Base-by-base conservation (phyloP, 805 yeast genomes). In the Wickerhamomyces subpelliculosus region DNA sequence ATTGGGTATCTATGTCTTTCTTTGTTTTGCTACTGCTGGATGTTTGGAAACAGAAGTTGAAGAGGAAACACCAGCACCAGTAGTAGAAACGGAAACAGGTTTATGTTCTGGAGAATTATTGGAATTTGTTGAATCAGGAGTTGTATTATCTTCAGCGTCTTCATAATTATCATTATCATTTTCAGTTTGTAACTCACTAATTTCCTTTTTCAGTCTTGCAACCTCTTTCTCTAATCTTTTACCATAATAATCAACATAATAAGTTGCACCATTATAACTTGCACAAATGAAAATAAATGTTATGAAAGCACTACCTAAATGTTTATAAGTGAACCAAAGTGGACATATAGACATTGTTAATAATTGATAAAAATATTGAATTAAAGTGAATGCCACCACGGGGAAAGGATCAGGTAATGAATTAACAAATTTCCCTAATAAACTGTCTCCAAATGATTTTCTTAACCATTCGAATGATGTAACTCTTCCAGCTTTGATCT, bases 251-350 rank as follows among this genome's bases (percentile, higher is more conserved):
- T 90, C 97, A 40, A 93, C 72, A 58, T 90, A 90, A 57, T 86
- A 90, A 1, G 95, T 86, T 3, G 97, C 98, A 22, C 98, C 98
- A 48, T 93, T 89, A 57, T 82, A 87, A 30, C 88, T 70, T 2
- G 97, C 94, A 57, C 76, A 72, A 33, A 79, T 58, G 49, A 89
- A 88, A n/a, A 90, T 85, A 36, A 73, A 68, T 2, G 75, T 61
- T 45, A 90, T 70, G 53, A 88, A 89, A 1, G 68, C 46, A 1
- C 80, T 75, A 20, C 93, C 85, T 2, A 84, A 73, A 32, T 64
- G 61, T 51, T 81, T 80, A 56, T 79, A 73, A 32, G 72, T 67
- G 61, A 85, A 85, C 83, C 95, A 85, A n/a, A 93, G 56, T 0
- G 96, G 95, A 52, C 96, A 86, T 5, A 87, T 70, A 34, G 80